Evolutionary conservation across 2,329 filamentous ascomycete species (phyloP), one percentile per base, ranked within the genome.

Genomic region (Parastagonospora nodorum): DNA sequence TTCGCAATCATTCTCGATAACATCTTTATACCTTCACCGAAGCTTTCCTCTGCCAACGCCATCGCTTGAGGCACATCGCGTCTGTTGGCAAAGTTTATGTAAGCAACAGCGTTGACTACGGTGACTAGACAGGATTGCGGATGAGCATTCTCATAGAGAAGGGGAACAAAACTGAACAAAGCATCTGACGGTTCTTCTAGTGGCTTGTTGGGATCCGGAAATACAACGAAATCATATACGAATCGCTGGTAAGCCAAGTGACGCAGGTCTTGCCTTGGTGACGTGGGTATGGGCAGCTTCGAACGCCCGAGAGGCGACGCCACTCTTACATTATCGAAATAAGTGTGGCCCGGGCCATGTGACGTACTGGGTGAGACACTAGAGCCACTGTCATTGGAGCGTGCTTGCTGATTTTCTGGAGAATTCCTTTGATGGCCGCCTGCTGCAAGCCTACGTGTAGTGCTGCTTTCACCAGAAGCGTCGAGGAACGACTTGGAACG

Each of bases 231-330:
- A 36, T 72, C 68, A 41, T 69, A 71, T 2, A 68, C 11, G 28
- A 71, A 69, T 9, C 68, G 62, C 30, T 69, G 62, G 31, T 68
- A 71, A n/a, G 68, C 63, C 14, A 61, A 27, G 1, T 53, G 61
- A 9, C 58, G 56, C 6, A 69, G 51, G 32, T 67, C 60, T n/a
- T 60, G 55, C 9, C 52, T 49, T 1, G 56, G 14, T 9, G 48
- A 33, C 3, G 50, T 52, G 2, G 53, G 43, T 7, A 65, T 61
- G 50, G 52, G 12, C 64, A 49, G 10, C 50, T 53, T 12, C 54
- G 51, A 28, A 66, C 31, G 30, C 45, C 45, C 14, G 40, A 24
- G 35, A 14, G 41, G 49, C 2, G 53, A 19, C 7, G 38, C 28
- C 11, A 39, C 33, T 36, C 33, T 36, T 36, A 15, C 33, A 15